These are phyloP conservation scores for Nakazawaea holstii DNA, from an alignment of 805 yeast species.

Conservation along the genomic window DNA sequence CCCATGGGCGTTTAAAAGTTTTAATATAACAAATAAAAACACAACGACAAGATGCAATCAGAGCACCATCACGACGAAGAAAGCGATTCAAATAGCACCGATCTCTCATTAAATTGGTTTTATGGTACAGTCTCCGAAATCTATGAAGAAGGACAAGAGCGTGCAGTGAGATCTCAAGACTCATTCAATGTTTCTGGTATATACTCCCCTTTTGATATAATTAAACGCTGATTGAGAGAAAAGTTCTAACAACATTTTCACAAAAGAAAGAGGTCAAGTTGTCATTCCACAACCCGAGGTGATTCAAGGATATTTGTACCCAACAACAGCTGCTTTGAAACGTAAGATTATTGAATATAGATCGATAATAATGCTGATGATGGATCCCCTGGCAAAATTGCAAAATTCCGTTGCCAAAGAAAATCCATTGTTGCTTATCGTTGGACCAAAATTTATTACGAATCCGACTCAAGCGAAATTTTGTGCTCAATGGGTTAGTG, in stretches of 20 bases:
- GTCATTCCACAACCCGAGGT: slow-evolving; percentile 40
- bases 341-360: slow-evolving; percentile 27
- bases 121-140: slow-evolving; percentile 18
- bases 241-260: slow-evolving; percentile 7
- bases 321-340: slow-evolving; percentile 25
- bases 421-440: slow-evolving; percentile 27
- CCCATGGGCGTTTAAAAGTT: too few species aligned
- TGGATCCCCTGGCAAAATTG: slow-evolving; percentile 6
- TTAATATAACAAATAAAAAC: too few species aligned
- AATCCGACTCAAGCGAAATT: slow-evolving; percentile 28
- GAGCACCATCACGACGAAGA: background rate
- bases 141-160: slow-evolving; percentile 6
- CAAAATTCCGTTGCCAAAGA: background rate
- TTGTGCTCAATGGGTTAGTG: slow-evolving; percentile 37
- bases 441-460: slow-evolving; percentile 33
- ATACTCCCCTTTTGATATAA: background rate
- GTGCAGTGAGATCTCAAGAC: slow-evolving; percentile 13
- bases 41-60: background rate
- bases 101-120: slow-evolving; percentile 30
- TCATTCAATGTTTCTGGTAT: slow-evolving; percentile 21
- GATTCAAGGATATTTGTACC: slow-evolving; percentile 33
- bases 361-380: slow-evolving; percentile 18
- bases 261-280: slow-evolving; percentile 27
- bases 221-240: background rate
- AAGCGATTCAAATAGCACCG: slow-evolving; percentile 13